Evolutionary conservation across 257 asterid species (phyloP), one percentile per base, ranked within the genome.

Genomic region (Jacaranda mimosifolia): DNA sequence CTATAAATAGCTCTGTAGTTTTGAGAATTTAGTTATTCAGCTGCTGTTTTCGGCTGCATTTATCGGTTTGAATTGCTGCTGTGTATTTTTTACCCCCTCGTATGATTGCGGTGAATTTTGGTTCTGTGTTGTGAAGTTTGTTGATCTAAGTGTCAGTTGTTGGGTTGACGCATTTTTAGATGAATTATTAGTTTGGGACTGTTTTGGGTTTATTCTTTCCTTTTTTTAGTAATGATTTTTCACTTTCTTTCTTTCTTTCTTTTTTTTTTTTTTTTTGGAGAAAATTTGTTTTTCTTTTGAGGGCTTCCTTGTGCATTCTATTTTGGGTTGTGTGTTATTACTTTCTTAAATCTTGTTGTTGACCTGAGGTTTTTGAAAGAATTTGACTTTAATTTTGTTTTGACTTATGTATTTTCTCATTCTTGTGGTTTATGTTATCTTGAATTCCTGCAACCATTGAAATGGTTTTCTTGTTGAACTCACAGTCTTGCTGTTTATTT

Each of bases 91-190:
- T 71, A 51, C 32, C 32, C 32, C 32, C 5, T 58, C 45, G 66
- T 15, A 14, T 35, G 45, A 21, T 71, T 67, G 18, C 17, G 81
- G 64, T 53, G 68, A 63, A 73, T 26, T 73, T 63, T 69, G 35
- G 45, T 63, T 69, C 12, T 80, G 35, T 40, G 18, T 53, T 38
- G 64, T 76, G 63, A 60, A 67, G 51, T 35, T 72, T 42, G 72
- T 43, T 80, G 87, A 83, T 83, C 84, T 80, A 78, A 72, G 68
- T 72, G 70, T 68, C 49, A 21, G 64, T 51, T 11, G 65, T 36
- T 5, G 26, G 82, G 55, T 17, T 39, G 67, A 46, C 40, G 32
- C 17, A 6, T 15, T 9, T 80, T 70, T 45, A n/a, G 59, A 70
- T 65, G 72, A 68, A 62, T 77, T 68, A 3, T 68, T 62, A 51